phyloP scores from a whole-genome alignment of 2,329 filamentous ascomycete genomes.

The Madurella fahalii region DNA sequence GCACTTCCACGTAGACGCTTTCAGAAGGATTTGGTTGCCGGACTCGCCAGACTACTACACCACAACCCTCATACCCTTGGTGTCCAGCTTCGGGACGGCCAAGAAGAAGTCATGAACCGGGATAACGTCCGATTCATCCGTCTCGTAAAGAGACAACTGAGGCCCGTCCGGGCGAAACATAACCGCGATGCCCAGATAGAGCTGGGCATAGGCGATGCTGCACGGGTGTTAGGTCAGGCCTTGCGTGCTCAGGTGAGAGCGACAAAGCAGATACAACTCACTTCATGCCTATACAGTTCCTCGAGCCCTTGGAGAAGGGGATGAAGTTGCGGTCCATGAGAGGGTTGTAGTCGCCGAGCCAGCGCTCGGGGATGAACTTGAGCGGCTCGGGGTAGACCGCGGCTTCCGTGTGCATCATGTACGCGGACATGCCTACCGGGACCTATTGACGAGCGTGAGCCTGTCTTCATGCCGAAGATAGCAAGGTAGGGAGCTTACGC shows the following conservation, averaged over 20 bases:
- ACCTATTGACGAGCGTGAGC: background rate
- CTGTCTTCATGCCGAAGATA: background rate
- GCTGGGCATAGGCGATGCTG: slow-evolving; percentile 8
- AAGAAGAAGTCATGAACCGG: slow-evolving; percentile 8
- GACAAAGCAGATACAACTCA: background rate
- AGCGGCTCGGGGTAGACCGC: background rate
- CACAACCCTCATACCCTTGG: background rate
- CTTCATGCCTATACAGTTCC: slow-evolving; percentile 8
- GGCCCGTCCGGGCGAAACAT: slow-evolving; percentile 7
- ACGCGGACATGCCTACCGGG: slow-evolving; percentile 3
- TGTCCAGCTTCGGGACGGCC: slow-evolving; percentile 1
- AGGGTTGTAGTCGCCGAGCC: slow-evolving; percentile 1
- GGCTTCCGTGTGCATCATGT: slow-evolving; percentile 6
- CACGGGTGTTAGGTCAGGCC: background rate
- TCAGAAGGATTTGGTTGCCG: too few relatives aligned
- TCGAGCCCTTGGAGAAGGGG: slow-evolving; percentile 5
- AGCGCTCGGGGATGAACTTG: slow-evolving; percentile 1
- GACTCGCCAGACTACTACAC: too few relatives aligned
- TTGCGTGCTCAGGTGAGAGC: background rate
- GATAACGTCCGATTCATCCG: slow-evolving; percentile 15
- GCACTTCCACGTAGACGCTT: too few relatives aligned
- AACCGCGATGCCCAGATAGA: slow-evolving; percentile 8
- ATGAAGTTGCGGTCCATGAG: slow-evolving; percentile 5
- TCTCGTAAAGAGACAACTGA: slow-evolving; percentile 11
- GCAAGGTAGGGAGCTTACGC: background rate